These are phyloP conservation scores for Mycena filopes DNA, from an alignment of 768 basidiomycete species.

Conservation along the genomic window DNA sequence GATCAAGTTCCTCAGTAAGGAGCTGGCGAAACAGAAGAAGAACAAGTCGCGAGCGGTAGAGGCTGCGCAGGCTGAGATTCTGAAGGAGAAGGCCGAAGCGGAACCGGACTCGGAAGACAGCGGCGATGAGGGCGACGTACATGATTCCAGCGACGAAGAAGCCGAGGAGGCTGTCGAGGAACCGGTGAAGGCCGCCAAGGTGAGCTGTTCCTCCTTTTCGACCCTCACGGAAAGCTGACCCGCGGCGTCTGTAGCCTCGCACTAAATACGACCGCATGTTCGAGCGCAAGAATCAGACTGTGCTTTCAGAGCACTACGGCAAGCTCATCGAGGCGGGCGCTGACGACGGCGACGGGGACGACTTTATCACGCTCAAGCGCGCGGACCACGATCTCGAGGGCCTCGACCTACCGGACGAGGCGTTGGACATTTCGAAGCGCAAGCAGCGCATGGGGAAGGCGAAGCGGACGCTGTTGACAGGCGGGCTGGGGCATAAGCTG, in stretches of 20 bases:
- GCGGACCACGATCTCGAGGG: constrained; percentile 77
- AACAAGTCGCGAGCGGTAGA: constrained; percentile 68
- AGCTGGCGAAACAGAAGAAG: constrained; percentile 79
- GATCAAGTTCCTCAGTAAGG: constrained; percentile 84
- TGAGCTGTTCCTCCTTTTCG: constrained; percentile 36
- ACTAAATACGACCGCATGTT: constrained; percentile 99
- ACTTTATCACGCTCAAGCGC: constrained; percentile 96
- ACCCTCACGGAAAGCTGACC: not conserved
- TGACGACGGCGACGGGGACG: constrained; percentile 66
- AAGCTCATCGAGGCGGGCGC: constrained; percentile 78
- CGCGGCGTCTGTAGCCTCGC: constrained; percentile 44
- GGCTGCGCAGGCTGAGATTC: constrained; percentile 44
- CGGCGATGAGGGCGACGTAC: constrained; percentile 33
- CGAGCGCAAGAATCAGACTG: constrained; percentile 92
- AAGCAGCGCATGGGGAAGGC: constrained; percentile 80
- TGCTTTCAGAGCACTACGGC: constrained; percentile 89
- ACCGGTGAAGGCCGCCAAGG: constrained; percentile 51
- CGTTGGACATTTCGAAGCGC: constrained; percentile 81
- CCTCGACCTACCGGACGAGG: constrained; percentile 34
- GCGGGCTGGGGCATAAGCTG: constrained; percentile 74
- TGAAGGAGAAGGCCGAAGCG: constrained; percentile 33
- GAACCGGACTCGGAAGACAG: constrained; percentile 29
- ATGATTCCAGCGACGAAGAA: constrained; percentile 33
- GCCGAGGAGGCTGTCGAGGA: constrained; percentile 37
- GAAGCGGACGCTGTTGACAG: constrained; percentile 77